Conservation (phyloP, 2,329 filamentous ascomycete genomes). For the Diaporthe caulivora region DNA sequence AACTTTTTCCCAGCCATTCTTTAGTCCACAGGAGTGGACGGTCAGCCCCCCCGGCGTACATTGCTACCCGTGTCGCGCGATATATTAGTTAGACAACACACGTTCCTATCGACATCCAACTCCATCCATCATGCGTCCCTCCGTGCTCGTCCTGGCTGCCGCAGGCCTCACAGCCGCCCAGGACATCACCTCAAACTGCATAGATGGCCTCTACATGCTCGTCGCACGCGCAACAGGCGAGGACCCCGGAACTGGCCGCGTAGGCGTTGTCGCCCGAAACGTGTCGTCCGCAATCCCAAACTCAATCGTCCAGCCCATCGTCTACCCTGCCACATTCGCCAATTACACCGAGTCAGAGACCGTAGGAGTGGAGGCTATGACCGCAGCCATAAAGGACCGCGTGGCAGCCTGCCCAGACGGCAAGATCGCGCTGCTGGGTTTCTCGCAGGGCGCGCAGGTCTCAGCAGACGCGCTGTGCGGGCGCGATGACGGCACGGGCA, state of each 20-base stretch:
- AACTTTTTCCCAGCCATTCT: background rate
- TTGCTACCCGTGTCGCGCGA: background rate
- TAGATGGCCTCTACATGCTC: conserved; percentile 43
- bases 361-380: conserved; percentile 40
- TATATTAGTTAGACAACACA: background rate
- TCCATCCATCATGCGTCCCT: background rate
- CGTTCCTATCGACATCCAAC: background rate
- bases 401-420: conserved; percentile 40
- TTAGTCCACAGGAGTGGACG: background rate
- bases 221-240: conserved; percentile 45
- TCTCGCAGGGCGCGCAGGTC: conserved; percentile 45
- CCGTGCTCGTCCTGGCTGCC: conserved; percentile 8
- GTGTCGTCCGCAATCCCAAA: conserved; percentile 41
- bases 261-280: conserved; percentile 44
- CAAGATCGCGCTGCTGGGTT: conserved; percentile 45
- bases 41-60: background rate
- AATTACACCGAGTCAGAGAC: conserved; percentile 42
- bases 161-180: conserved; percentile 26
- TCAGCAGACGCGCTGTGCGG: conserved; percentile 45
- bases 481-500: conserved; percentile 29
- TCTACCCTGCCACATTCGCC: conserved; percentile 45
- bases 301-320: conserved; percentile 41
- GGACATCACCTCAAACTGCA: conserved; percentile 22
- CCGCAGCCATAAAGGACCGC: conserved; percentile 39
- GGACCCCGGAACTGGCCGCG: conserved; percentile 41